Base-by-base conservation (phyloP, 495 filamentous ascomycete genomes). In the Aspergillus hancockii region DNA sequence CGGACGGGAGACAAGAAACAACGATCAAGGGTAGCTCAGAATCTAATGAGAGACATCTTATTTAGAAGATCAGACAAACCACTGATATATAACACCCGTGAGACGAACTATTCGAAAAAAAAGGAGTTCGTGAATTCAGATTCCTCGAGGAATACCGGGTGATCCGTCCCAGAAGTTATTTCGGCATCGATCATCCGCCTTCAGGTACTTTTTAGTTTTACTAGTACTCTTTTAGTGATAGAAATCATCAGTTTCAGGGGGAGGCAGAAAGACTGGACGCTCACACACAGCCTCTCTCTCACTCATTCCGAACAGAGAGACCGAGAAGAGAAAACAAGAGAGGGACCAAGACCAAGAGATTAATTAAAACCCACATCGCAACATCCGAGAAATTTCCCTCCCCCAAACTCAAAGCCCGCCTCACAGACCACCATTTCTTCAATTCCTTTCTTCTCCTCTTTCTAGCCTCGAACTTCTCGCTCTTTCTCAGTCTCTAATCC, bases 401-500 rank as follows among this genome's bases (percentile, higher is more conserved):
- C 10, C 21, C 25, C 22, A 13, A 40, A 51, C 21, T 31, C 6
- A 61, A 50, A 63, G 46, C 43, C 41, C 56, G 10, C 10, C 43
- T 49, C 57, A 54, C 51, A 54, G 51, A 54, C 40, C 49, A 47
- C 19, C 25, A 28, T 28, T 49, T 23, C 32, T 22, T 54, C 28
- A 54, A 21, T 36, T 21, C 38, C 38, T 47, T 13, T 14, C 28
- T 40, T 28, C 8, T 30, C 46, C 19, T 18, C 51, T 54, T 38
- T 40, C 43, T 19, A 36, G 32, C 32, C 13, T 36, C 13, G 32
- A 36, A 55, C 64, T 54, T 54, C 60, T 61, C 67, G 63, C 63
- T 61, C 65, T 68, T 60, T 67, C 55, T 56, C 53, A 55, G 47
- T 57, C 57, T 54, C 49, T 59, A 52, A 57, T 52, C 30, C 58